A percentile compares a stretch with the other conserved stretches of the same genome.
These are phyloP conservation scores for Lolium rigidum DNA, from an alignment of 176 grass and related monocot species.

Conservation along the genomic window DNA sequence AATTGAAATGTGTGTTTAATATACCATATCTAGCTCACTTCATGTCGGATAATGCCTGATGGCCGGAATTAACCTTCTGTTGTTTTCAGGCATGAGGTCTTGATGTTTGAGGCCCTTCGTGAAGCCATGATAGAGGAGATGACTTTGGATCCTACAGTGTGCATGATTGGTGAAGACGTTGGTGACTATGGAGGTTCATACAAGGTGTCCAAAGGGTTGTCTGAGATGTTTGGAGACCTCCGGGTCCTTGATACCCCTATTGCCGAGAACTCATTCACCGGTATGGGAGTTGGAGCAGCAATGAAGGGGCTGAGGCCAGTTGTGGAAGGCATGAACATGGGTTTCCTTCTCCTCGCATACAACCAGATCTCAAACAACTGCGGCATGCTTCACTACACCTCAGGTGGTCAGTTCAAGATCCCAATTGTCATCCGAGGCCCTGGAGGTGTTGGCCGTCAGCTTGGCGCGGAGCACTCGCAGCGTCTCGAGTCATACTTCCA, in stretches of 20 bases:
- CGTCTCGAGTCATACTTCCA: conserved; percentile 92
- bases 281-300: conserved; percentile 88
- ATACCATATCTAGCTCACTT: not conserved
- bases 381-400: conserved; percentile 97
- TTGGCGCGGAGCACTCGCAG: conserved; percentile 89
- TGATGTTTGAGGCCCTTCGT: conserved; percentile 85
- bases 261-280: conserved; percentile 83
- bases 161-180: conserved; percentile 85
- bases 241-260: conserved; percentile 91
- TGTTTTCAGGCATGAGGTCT: conserved; percentile 65
- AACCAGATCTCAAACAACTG: conserved; percentile 99
- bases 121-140: conserved; percentile 97
- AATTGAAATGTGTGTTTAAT: not conserved
- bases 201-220: conserved; percentile 86
- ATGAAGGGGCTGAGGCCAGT: conserved; percentile 82
- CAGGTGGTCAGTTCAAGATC: conserved; percentile 94
- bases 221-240: conserved; percentile 80
- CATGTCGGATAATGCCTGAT: conserved; percentile 14
- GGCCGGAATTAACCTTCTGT: not conserved
- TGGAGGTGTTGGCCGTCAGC: conserved; percentile 82
- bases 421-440: conserved; percentile 92
- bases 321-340: conserved; percentile 98
- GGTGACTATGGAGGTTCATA: conserved; percentile 93
- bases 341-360: conserved; percentile 88
- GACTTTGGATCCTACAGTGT: conserved; percentile 81